These are phyloP conservation scores for Botrytis paeoniae DNA, from an alignment of 2,329 filamentous ascomycete species.

Conservation along the genomic window DNA sequence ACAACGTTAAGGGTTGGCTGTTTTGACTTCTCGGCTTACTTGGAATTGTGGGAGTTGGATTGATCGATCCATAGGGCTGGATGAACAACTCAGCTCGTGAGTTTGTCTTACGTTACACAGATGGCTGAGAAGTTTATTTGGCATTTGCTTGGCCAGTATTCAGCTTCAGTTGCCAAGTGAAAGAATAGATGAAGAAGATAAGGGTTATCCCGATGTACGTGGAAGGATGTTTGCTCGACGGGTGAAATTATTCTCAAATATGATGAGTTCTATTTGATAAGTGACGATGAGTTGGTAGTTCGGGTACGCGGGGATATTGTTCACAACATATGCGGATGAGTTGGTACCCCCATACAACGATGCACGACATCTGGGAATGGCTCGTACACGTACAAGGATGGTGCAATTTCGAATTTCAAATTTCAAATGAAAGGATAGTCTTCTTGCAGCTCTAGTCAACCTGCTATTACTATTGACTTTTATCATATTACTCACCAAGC, in stretches of 20 bases:
- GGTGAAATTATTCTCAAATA: background rate
- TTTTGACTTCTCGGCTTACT: background rate
- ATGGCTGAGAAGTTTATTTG: background rate
- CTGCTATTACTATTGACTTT: background rate
- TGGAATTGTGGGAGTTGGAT: background rate
- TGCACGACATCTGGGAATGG: background rate
- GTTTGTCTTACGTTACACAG: constrained; percentile 4
- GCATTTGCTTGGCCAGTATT: background rate
- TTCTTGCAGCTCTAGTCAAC: background rate
- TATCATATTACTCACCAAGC: background rate
- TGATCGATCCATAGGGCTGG: constrained; percentile 9
- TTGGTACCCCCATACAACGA: background rate
- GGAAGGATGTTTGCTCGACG: background rate
- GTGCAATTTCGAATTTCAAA: background rate
- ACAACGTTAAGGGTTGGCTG: constrained; percentile 3
- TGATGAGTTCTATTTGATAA: background rate
- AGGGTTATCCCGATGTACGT: background rate
- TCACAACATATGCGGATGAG: constrained; percentile 3
- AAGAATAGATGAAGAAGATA: constrained; percentile 7
- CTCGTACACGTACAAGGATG: background rate
- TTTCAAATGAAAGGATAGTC: background rate
- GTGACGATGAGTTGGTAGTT: background rate
- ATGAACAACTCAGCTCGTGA: background rate
- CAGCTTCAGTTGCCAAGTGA: background rate
- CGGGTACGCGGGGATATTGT: background rate